phyloP scores from a whole-genome alignment of 2,329 filamentous ascomycete species.

The Epichloe sp. region DNA sequence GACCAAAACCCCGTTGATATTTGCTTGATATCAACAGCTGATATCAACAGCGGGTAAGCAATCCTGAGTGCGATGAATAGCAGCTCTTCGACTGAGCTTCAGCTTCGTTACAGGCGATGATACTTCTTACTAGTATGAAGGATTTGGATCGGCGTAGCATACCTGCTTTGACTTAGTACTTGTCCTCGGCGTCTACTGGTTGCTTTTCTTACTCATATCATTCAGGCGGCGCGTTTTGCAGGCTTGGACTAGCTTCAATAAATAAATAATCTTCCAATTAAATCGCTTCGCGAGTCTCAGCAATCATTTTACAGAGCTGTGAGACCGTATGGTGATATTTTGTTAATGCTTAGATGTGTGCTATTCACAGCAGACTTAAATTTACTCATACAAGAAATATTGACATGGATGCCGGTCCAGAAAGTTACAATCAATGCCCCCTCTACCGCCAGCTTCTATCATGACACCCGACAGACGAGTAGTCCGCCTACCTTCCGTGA shows the following conservation, averaged over 20 bases:
- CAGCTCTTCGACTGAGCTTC: no score
- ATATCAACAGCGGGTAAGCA: no score
- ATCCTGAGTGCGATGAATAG: no score
- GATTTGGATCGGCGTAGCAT: no score
- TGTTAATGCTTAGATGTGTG: not conserved
- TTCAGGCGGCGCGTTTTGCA: not conserved
- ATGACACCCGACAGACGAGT: slow-evolving; percentile 57
- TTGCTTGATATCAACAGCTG: not conserved
- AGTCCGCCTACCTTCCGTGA: slow-evolving; percentile 70
- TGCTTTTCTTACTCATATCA: not conserved
- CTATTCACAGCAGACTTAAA: not conserved
- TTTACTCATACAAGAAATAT: no score
- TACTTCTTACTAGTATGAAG: no score
- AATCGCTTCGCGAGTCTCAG: not conserved
- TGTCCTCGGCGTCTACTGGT: not conserved
- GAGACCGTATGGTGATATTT: not conserved
- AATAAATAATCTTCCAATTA: not conserved
- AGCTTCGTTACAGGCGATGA: no score
- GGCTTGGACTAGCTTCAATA: not conserved
- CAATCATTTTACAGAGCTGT: not conserved
- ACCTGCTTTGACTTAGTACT: not conserved
- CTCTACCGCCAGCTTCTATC: slow-evolving; percentile 7
- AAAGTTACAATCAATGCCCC: no score
- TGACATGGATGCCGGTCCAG: no score
- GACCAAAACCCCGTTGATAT: not conserved